Evolutionary conservation across 1,284 basidiomycete species (phyloP).

Genomic region (Taiwanofungus camphoratus): DNA sequence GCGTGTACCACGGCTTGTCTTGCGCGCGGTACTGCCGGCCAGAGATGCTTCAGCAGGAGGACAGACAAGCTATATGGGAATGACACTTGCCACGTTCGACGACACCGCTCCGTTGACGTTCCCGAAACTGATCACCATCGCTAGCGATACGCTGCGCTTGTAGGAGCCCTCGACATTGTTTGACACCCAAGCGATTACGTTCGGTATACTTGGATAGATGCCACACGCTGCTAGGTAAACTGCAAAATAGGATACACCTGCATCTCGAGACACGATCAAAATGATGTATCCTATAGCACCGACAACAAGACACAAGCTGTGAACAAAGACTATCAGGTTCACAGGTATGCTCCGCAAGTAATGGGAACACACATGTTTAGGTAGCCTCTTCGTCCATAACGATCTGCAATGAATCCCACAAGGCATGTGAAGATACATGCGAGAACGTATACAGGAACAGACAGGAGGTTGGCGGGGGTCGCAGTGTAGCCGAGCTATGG

Average conservation of each 20-base stretch:
- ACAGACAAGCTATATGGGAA: background rate
- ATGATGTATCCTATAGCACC: constrained; percentile 61
- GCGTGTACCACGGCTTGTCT: constrained; percentile 39
- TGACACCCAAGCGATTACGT: constrained; percentile 66
- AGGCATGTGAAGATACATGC: constrained; percentile 61
- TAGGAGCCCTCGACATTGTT: constrained; percentile 63
- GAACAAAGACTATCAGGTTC: background rate
- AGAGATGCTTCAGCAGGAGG: background rate
- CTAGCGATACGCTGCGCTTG: constrained; percentile 39
- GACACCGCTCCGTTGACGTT: constrained; percentile 43
- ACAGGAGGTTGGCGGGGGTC: constrained; percentile 68
- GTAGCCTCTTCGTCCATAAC: constrained; percentile 50
- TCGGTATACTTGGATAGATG: constrained; percentile 68
- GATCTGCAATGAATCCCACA: constrained; percentile 60
- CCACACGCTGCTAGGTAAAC: constrained; percentile 69
- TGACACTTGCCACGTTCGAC: constrained; percentile 36
- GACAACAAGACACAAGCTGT: constrained; percentile 26
- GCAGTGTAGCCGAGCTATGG: constrained; percentile 54
- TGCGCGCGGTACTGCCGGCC: constrained; percentile 15
- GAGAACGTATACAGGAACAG: constrained; percentile 61
- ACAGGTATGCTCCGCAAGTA: background rate
- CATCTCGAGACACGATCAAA: constrained; percentile 52
- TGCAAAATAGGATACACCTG: constrained; percentile 63
- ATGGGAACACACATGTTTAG: constrained; percentile 51
- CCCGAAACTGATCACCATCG: constrained; percentile 37